Evolutionary conservation across 2,329 filamentous ascomycete genomes (phyloP).

Genomic region (Penicillium sp.): DNA sequence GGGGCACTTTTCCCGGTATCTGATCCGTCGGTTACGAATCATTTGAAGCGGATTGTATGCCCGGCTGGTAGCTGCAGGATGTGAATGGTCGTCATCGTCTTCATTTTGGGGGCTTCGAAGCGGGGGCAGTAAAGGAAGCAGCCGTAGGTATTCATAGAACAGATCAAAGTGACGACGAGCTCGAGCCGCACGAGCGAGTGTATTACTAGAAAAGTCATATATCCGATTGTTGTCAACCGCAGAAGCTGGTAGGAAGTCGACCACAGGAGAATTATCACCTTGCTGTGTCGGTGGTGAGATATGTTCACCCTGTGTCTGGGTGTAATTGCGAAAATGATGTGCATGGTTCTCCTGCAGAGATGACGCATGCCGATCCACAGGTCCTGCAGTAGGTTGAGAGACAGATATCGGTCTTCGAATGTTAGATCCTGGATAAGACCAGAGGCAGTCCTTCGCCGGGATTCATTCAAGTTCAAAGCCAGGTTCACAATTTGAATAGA

Average conservation of each 20-base stretch:
- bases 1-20: constrained; percentile 68
- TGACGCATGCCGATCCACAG: constrained; percentile 19
- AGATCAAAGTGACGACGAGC: constrained; percentile 82
- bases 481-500: constrained; percentile 88
- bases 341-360: constrained; percentile 11
- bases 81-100: constrained; percentile 13
- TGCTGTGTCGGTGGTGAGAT: constrained; percentile 8
- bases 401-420: constrained; percentile 32
- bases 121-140: constrained; percentile 74
- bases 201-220: constrained; percentile 66
- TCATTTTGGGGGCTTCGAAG: constrained; percentile 40
- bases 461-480: constrained; percentile 79
- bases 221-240: constrained; percentile 33
- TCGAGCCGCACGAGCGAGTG: constrained; percentile 74
- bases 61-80: constrained; percentile 47
- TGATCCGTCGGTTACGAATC: constrained; percentile 81
- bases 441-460: constrained; percentile 59
- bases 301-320: constrained; percentile 26
- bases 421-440: constrained; percentile 50
- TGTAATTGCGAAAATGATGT: constrained; percentile 19
- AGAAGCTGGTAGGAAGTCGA: constrained; percentile 28
- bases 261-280: constrained; percentile 19
- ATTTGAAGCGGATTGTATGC: constrained; percentile 88
- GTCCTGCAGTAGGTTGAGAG: constrained; percentile 19
- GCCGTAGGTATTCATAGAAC: constrained; percentile 72